These are phyloP conservation scores for Aurinia saxatilis DNA, from an alignment of 345 rosid species.

Conservation along the genomic window DNA sequence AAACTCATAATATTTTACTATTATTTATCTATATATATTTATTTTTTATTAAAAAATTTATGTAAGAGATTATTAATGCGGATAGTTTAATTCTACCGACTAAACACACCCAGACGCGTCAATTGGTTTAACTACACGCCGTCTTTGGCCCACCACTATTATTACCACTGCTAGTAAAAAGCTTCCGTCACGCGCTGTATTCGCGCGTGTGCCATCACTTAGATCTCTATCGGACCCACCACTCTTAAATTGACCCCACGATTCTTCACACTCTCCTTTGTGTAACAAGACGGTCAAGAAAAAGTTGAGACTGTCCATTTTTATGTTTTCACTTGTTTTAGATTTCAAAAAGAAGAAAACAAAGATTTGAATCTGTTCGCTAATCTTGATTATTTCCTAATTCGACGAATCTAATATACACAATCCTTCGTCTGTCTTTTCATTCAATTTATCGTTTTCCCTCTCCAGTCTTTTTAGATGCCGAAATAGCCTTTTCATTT, in stretches of 20 bases:
- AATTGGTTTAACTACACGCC: too few relatives aligned
- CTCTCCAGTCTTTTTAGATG: background rate
- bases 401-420: background rate
- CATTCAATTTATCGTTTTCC: background rate
- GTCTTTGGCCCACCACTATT: conserved; percentile 5
- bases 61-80: too few relatives aligned
- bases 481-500: too few relatives aligned
- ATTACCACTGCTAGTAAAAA: background rate
- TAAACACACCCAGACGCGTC: background rate
- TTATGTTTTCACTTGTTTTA: background rate
- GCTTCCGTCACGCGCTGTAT: conserved; percentile 4
- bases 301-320: background rate
- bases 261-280: conserved; percentile 10
- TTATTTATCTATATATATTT: too few relatives aligned
- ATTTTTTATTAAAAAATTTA: too few relatives aligned
- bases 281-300: conserved; percentile 23
- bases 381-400: background rate
- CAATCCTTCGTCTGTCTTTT: background rate
- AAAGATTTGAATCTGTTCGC: background rate
- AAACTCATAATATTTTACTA: too few relatives aligned
- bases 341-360: background rate
- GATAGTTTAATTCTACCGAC: too few relatives aligned
- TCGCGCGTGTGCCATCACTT: conserved; percentile 2
- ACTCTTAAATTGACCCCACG: too few relatives aligned
- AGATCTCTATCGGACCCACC: conserved; percentile 15